phyloP scores from a whole-genome alignment of 2,329 filamentous ascomycete genomes.

The Camillea tinctor region DNA sequence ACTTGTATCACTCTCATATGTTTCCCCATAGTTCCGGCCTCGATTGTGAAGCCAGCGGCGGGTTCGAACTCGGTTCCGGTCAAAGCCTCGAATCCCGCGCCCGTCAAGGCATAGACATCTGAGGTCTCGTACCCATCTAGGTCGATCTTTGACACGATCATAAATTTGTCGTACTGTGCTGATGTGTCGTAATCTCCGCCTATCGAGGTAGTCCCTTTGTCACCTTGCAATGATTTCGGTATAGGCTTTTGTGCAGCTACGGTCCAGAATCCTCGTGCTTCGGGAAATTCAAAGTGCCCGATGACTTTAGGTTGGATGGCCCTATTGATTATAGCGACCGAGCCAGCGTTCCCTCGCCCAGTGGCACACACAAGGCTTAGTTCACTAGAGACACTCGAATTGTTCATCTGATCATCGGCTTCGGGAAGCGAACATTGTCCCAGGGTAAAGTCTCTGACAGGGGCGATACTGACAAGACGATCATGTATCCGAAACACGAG shows the following conservation, averaged over 20 bases:
- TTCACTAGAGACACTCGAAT: slow-evolving; percentile 51
- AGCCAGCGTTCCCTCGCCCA: slow-evolving; percentile 64
- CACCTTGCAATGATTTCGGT: slow-evolving; percentile 57
- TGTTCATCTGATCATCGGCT: slow-evolving; percentile 44
- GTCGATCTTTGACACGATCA: slow-evolving; percentile 76
- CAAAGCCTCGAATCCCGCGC: slow-evolving; percentile 70
- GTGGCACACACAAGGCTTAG: slow-evolving; percentile 60
- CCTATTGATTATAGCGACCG: slow-evolving; percentile 73
- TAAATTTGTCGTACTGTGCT: slow-evolving; percentile 70
- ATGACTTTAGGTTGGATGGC: slow-evolving; percentile 73
- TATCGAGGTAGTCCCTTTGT: slow-evolving; percentile 49
- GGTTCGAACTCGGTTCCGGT: slow-evolving; percentile 88
- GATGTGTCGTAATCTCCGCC: slow-evolving; percentile 57
- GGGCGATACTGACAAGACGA: slow-evolving; percentile 71
- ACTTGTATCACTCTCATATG: slow-evolving; percentile 84
- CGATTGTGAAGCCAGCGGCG: slow-evolving; percentile 81
- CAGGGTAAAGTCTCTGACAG: slow-evolving; percentile 72
- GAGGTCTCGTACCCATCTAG: slow-evolving; percentile 72
- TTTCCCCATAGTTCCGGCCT: slow-evolving; percentile 79
- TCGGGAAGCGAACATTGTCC: slow-evolving; percentile 54
- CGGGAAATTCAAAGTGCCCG: slow-evolving; percentile 68
- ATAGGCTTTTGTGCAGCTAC: slow-evolving; percentile 67
- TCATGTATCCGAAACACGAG: slow-evolving; percentile 78
- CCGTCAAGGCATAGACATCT: slow-evolving; percentile 74
- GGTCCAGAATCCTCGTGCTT: slow-evolving; percentile 78